Conservation (phyloP, 352 stramenopile species). For the Peronospora tabacina region DNA sequence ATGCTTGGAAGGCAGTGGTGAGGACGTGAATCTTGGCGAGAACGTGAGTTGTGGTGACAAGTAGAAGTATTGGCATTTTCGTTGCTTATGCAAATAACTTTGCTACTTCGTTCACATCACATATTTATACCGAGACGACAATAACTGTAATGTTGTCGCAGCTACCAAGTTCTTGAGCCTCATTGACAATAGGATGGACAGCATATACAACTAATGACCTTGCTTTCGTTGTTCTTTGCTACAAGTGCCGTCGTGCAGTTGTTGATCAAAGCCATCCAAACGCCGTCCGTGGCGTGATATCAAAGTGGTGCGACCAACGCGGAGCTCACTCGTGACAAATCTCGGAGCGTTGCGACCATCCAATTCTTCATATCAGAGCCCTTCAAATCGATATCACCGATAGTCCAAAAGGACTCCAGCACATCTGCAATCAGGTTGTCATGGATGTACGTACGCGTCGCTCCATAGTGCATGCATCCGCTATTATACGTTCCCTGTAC, state of each 20-base stretch:
- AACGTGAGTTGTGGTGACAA: slow-evolving; percentile 2
- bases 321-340: slow-evolving; percentile 41
- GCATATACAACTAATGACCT: slow-evolving; percentile 6
- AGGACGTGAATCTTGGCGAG: slow-evolving; percentile 5
- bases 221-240: neutral
- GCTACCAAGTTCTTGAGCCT: slow-evolving; percentile 45
- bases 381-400: slow-evolving; percentile 84
- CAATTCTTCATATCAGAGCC: slow-evolving; percentile 56
- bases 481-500: too few species aligned
- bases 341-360: slow-evolving; percentile 63
- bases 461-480: too few species aligned
- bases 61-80: neutral
- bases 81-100: neutral
- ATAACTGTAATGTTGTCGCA: slow-evolving; percentile 60
- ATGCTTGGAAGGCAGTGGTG: slow-evolving; percentile 38
- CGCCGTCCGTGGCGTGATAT: too few species aligned
- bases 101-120: neutral
- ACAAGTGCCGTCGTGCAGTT: slow-evolving; percentile 47
- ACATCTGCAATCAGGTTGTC: too few species aligned
- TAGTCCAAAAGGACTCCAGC: slow-evolving; percentile 74
- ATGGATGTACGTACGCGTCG: too few species aligned
- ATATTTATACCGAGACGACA: slow-evolving; percentile 31
- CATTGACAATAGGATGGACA: slow-evolving; percentile 44
- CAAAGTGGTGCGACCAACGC: slow-evolving; percentile 38
- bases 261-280: slow-evolving; percentile 60